phyloP scores from a whole-genome alignment of 179 eudicot genomes.

The Camellia oleifera region DNA sequence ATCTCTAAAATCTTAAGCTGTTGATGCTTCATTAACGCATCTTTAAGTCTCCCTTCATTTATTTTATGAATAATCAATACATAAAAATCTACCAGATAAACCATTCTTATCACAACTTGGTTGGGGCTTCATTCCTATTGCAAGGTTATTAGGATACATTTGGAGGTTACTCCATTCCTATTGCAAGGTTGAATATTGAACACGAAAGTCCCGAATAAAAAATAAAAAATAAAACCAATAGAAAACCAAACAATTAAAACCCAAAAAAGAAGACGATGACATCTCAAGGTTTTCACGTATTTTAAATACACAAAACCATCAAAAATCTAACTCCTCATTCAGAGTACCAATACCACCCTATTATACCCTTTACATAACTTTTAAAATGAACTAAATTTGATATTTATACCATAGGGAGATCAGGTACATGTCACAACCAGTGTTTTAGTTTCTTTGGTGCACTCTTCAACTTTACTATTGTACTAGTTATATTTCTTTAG shows the following conservation, averaged over 20 bases:
- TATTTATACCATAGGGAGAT: constrained; percentile 14
- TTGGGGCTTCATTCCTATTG: too few species aligned
- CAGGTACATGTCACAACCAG: constrained; percentile 19
- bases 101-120: too few species aligned
- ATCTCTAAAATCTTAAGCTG: too few species aligned
- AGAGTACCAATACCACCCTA: neutral
- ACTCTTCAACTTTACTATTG: constrained; percentile 1
- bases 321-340: constrained; percentile 4
- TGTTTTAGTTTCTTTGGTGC: constrained; percentile 11
- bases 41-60: too few species aligned
- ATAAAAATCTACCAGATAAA: too few species aligned
- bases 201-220: too few species aligned
- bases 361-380: constrained; percentile 28
- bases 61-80: too few species aligned
- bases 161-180: too few species aligned
- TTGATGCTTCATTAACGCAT: too few species aligned
- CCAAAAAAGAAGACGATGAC: neutral
- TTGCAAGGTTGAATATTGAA: too few species aligned
- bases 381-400: constrained; percentile 20
- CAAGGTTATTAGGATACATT: too few species aligned
- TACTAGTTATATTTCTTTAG: constrained; percentile 9
- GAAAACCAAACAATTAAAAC: neutral
- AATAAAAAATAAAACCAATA: neutral
- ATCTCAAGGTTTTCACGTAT: neutral
- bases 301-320: constrained; percentile 11